Base-by-base conservation (phyloP, 371 early-diverging fungal species). In the Apophysomyces ossiformis region DNA sequence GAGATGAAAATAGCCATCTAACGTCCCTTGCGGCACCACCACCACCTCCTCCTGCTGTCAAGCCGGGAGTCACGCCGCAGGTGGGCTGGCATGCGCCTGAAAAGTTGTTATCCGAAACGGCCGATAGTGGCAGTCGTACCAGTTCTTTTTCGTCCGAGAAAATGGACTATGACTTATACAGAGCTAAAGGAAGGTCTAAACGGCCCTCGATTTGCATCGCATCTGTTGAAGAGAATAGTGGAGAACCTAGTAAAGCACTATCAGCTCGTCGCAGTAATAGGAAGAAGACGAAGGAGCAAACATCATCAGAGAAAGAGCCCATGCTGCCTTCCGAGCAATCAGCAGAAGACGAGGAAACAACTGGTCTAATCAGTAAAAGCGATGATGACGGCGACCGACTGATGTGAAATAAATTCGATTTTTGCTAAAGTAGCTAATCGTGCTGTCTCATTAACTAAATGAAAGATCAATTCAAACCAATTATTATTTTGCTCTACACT, bases 41-140 rank as follows among this genome's bases (percentile, higher is more conserved):
- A 12, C 47, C 67, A 9, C 69, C 65, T 1, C 61, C 60, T 6
- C 61, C 62, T 13, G 36, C 63, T 50, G 35, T 21, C 11, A 16
- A 50, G n/a, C 54, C 54, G 9, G 54, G 54, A 61, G 5, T 32
- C 21, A 13, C 61, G 37, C 21, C 41, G n/a, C 16, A 6, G 8
- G 13, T 36, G 32, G 58, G 45, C 1, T 35, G 32, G 39, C 60
- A 60, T 18, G 13, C 11, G 18, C 39, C 45, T 37, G 62, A 62
- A 7, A 50, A 26, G 21, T 21, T 50, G 0, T 21, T 21, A 26
- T 50, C 54, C 8, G 54, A 50, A 50, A 50, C 54, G 9, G 21
- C 35, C 18, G 54, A 50, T 8, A 1, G 1, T 21, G 8, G 54
- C 4, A 50, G 54, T 21, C 54, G 54, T 21, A 26, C 54, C 21